phyloP scores from a whole-genome alignment of 495 filamentous ascomycete species.

The Penicillium pulvis region DNA sequence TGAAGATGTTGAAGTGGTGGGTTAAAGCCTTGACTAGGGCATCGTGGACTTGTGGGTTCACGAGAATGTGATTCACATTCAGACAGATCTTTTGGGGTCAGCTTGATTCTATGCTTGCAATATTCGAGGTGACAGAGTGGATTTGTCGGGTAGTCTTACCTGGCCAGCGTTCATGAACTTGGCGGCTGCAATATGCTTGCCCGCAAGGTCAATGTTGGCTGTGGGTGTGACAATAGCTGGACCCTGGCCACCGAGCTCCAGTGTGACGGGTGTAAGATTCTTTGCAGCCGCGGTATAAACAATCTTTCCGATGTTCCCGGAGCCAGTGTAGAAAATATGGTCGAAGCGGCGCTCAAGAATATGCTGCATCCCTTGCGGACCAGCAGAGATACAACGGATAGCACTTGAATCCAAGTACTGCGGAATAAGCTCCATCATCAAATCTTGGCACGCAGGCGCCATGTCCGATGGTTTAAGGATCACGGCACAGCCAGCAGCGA shows the following conservation, averaged over 20 bases:
- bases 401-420: slow-evolving; percentile 66
- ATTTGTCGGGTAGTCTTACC: slow-evolving; percentile 11
- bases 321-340: slow-evolving; percentile 92
- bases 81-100: slow-evolving; percentile 60
- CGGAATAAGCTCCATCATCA: slow-evolving; percentile 71
- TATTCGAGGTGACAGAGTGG: background rate
- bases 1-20: slow-evolving; percentile 63
- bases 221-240: slow-evolving; percentile 81
- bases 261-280: slow-evolving; percentile 77
- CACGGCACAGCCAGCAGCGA: slow-evolving; percentile 79
- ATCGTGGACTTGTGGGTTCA: slow-evolving; percentile 67
- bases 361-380: slow-evolving; percentile 68
- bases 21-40: slow-evolving; percentile 69
- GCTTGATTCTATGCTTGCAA: background rate
- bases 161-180: slow-evolving; percentile 82
- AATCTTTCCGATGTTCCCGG: slow-evolving; percentile 68
- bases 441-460: slow-evolving; percentile 65
- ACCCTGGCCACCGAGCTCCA: slow-evolving; percentile 85
- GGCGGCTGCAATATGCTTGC: slow-evolving; percentile 73
- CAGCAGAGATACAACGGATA: slow-evolving; percentile 74
- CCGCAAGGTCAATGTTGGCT: slow-evolving; percentile 72
- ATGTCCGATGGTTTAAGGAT: slow-evolving; percentile 85
- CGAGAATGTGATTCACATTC: slow-evolving; percentile 78
- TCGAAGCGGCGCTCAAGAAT: slow-evolving; percentile 84
- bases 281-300: slow-evolving; percentile 86